Evolutionary conservation across 805 yeast genomes (phyloP), one percentile per base, ranked within the genome.

Genomic region (Sporopachydermia quercuum): DNA sequence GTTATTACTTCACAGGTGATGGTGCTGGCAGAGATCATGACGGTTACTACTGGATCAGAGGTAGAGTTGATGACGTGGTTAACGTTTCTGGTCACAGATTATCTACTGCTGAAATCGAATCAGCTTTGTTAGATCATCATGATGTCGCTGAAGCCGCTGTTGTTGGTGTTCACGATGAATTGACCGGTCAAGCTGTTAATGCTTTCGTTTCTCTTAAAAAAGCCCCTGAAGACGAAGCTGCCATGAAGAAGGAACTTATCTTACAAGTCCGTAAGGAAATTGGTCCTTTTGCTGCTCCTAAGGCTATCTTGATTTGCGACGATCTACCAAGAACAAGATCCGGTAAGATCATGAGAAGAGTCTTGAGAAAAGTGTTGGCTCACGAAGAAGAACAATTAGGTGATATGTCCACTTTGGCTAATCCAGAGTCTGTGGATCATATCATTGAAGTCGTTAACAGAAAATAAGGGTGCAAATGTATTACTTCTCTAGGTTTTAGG

Each of bases 241-340:
- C 57, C 64, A 51, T 65, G 70, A 52, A 76, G 74, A 51, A 74
- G 60, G 85, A 82, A 57, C 74, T 93, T 47, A 72, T 86, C 43
- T 65, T 86, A 62, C 84, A 85, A 45, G 96, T 91, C 39, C 76
- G 98, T 61, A 80, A 83, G 58, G 85, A 80, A 54, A 86, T 86
- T 59, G 95, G 95, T 36, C 76, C 76, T 38, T 85, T 85, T 62
- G 98, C 98, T 15, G 94, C 97, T 42, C 98, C 98, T 55, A 87
- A 87, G 62, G 66, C 77, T 43, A 77, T 87, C 43, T 66, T 79
- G 50, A 64, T 87, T 43, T 94, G 89, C 41, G 78, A 76, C 44
- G 97, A 91, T 57, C 74, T 91, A 60, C 98, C 98, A 63, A 91
- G 89, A 74, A 91, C 98, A 16, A 77, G 98, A 66, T 85, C 96